Percentiles rank a stretch among this genome's conserved stretches.
phyloP scores from a whole-genome alignment of 441 rosid genomes.

The Erodium texanum region DNA sequence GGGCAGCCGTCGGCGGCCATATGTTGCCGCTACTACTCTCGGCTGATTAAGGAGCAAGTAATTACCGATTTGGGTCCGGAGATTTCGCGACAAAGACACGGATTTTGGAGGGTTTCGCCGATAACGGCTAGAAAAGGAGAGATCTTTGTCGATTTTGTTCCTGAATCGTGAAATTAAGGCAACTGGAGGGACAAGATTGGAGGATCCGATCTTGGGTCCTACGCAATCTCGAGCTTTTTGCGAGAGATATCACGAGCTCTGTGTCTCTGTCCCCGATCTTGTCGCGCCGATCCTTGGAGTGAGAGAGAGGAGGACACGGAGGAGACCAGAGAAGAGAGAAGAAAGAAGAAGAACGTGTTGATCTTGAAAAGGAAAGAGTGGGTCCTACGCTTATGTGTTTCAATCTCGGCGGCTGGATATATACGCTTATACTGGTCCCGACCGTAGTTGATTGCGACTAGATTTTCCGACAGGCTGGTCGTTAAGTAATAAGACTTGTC shows the following conservation, averaged over 20 bases:
- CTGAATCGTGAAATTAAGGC: background rate
- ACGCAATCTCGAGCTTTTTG: background rate
- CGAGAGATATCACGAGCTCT: background rate
- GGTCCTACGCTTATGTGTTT: background rate
- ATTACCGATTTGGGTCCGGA: background rate
- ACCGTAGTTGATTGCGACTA: background rate
- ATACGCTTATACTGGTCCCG: background rate
- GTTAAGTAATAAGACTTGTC: background rate
- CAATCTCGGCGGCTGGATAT: background rate
- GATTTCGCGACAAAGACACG: background rate
- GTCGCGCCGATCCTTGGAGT: background rate
- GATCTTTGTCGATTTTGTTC: background rate
- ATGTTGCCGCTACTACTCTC: too few relatives aligned
- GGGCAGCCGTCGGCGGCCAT: background rate
- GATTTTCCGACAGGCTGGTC: background rate
- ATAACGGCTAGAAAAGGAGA: background rate
- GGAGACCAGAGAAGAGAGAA: background rate
- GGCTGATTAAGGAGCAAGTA: too few relatives aligned
- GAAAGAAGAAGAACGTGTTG: too few relatives aligned
- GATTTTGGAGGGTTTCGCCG: background rate
- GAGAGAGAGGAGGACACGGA: background rate
- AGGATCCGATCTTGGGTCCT: background rate
- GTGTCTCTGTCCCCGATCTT: background rate
- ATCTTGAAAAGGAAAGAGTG: background rate
- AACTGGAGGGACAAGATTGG: background rate